Conservation (phyloP, 2,329 filamentous ascomycete genomes). For the Plenodomus tracheiphilus region DNA sequence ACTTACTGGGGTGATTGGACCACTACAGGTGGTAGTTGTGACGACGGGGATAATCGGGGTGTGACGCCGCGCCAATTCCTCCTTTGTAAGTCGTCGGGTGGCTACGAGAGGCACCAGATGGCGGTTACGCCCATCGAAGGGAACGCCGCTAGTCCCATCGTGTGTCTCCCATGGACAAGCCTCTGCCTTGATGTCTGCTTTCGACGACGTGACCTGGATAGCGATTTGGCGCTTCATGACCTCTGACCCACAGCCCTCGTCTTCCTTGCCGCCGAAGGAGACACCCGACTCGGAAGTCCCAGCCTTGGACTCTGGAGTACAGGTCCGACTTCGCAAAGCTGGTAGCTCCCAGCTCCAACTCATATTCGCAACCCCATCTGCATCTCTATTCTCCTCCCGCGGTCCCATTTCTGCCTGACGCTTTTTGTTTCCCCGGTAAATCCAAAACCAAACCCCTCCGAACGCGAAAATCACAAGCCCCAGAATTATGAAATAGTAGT, state of each 20-base stretch:
- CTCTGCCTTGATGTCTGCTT: background rate
- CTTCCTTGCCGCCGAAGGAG: no score
- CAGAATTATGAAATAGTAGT: background rate
- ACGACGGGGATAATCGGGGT: background rate
- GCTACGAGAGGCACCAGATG: background rate
- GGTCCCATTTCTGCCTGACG: no score
- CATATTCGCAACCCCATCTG: no score
- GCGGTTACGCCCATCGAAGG: background rate
- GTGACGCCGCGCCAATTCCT: background rate
- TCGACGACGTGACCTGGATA: background rate
- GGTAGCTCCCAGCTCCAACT: no score
- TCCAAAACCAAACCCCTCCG: background rate
- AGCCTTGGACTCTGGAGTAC: no score
- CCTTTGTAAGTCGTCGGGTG: background rate
- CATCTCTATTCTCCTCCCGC: no score
- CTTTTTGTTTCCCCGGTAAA: background rate
- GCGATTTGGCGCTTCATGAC: background rate
- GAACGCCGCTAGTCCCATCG: background rate
- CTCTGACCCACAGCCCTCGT: no score
- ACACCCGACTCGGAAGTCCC: no score
- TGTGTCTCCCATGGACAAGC: background rate
- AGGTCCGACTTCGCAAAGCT: no score
- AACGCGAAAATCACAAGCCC: background rate
- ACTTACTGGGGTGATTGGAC: background rate
- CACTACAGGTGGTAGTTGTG: background rate